Evolutionary conservation across 257 asterid species (phyloP).

Genomic region (Solanum okadae): DNA sequence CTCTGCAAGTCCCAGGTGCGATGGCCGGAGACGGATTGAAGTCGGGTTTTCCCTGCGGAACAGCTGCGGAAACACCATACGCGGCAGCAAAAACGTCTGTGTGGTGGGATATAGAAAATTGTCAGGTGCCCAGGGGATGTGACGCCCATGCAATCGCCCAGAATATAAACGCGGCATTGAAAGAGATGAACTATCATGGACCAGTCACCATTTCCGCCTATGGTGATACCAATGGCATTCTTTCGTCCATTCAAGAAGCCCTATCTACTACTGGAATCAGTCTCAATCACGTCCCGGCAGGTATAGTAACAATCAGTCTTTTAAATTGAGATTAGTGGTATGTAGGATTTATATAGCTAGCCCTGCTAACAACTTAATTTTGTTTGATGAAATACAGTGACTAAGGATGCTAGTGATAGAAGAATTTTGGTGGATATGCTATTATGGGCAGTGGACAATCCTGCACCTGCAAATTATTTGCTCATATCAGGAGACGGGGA

Average conservation of each 20-base stretch:
- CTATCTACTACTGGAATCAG: constrained; percentile 73
- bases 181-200: constrained; percentile 62
- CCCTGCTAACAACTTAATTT: background rate
- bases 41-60: background rate
- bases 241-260: constrained; percentile 44
- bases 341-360: background rate
- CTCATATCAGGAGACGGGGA: constrained; percentile 47
- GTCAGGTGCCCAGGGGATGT: constrained; percentile 61
- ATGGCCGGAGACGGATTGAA: background rate
- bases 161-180: constrained; percentile 70
- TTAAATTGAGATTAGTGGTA: background rate
- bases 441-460: constrained; percentile 61
- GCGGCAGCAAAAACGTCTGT: constrained; percentile 61
- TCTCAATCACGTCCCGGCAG: constrained; percentile 82
- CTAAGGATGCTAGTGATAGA: constrained; percentile 47
- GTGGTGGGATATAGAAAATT: constrained; percentile 96
- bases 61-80: constrained; percentile 55
- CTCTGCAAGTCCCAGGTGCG: background rate
- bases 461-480: constrained; percentile 51
- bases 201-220: constrained; percentile 72
- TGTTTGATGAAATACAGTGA: constrained; percentile 15
- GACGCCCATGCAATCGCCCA: constrained; percentile 73
- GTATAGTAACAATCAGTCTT: constrained; percentile 12
- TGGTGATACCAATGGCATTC: constrained; percentile 58
- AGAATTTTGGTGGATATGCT: constrained; percentile 44